A percentile compares a stretch with the other conserved stretches of the same genome.
These are phyloP conservation scores for Microthlaspi erraticum DNA, from an alignment of 345 rosid species.

Conservation along the genomic window DNA sequence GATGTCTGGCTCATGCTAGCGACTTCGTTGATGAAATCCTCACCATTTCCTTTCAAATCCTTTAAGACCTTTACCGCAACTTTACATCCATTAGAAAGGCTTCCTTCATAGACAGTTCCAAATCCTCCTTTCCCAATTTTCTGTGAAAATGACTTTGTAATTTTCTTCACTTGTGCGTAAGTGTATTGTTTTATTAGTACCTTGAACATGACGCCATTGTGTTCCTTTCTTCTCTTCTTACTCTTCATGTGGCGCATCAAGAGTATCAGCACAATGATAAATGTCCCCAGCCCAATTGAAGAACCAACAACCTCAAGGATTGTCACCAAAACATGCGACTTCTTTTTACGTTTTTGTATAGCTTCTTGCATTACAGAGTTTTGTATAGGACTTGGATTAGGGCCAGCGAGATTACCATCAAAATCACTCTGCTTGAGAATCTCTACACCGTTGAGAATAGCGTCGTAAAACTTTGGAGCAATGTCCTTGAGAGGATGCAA, in stretches of 20 bases:
- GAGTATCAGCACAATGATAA: no score
- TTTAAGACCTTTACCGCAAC: slow-evolving; percentile 1
- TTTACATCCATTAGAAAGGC: neutral
- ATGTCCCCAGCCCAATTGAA: neutral
- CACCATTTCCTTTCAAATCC: neutral
- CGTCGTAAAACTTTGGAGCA: neutral
- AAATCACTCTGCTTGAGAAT: slow-evolving; percentile 43
- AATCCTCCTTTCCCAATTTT: neutral
- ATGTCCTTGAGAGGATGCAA: neutral
- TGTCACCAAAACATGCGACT: slow-evolving; percentile 1
- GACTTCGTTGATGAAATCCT: slow-evolving; percentile 4
- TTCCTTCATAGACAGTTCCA: neutral
- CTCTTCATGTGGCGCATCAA: no score
- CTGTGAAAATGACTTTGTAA: neutral
- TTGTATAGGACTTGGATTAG: slow-evolving; percentile 34
- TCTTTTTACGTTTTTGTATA: neutral
- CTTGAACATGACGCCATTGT: neutral
- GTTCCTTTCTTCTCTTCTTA: no score
- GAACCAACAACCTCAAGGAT: slow-evolving; percentile 24
- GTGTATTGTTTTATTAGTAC: neutral
- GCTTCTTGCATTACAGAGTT: neutral
- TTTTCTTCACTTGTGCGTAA: neutral
- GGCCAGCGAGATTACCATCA: slow-evolving; percentile 25
- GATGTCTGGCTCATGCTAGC: neutral
- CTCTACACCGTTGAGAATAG: slow-evolving; percentile 55